Conservation (phyloP, 768 basidiomycete genomes). For the Fomitopsis pulvina region DNA sequence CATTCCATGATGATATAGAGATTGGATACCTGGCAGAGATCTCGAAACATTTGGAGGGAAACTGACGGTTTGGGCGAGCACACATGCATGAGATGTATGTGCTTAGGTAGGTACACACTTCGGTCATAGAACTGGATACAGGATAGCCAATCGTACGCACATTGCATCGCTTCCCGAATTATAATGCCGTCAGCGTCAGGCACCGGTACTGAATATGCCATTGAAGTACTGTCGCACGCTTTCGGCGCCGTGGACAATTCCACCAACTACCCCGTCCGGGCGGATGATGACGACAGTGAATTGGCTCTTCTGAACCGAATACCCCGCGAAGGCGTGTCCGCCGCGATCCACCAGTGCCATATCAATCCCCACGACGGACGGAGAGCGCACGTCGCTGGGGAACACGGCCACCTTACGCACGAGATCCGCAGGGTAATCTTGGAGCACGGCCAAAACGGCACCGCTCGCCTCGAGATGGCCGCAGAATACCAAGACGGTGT, state of each 20-base stretch:
- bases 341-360: conserved; percentile 3
- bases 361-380: neutral
- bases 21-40: no score
- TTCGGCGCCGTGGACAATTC: neutral
- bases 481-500: conserved; percentile 42
- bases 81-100: no score
- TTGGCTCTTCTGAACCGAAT: conserved; percentile 3
- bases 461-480: conserved; percentile 1
- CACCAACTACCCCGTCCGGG: conserved; percentile 14
- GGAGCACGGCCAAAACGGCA: neutral
- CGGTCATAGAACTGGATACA: no score
- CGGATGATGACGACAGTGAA: conserved; percentile 5
- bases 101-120: no score
- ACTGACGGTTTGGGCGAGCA: no score
- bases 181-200: neutral
- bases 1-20: no score
- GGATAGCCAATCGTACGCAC: no score
- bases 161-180: no score
- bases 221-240: neutral
- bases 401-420: neutral
- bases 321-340: conserved; percentile 7
- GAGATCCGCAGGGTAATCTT: neutral
- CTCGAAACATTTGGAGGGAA: no score
- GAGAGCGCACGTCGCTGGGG: neutral
- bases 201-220: neutral